Evolutionary conservation across 2,329 filamentous ascomycete species (phyloP).

Genomic region (Ustulina deusta): DNA sequence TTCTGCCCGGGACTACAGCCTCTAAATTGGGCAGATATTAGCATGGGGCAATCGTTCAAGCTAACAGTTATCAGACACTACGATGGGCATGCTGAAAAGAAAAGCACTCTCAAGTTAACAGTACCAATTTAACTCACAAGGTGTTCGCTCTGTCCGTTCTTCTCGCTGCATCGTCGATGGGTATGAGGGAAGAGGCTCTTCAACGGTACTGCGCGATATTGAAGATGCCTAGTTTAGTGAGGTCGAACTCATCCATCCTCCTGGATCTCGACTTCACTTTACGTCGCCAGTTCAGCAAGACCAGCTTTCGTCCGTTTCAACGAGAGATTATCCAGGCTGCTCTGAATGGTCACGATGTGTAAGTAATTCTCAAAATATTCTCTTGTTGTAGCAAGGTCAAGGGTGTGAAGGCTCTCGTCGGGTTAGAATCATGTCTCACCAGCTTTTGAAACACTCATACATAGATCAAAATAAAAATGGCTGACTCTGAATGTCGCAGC

Average conservation of each 20-base stretch:
- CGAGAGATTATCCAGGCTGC: constrained; percentile 88
- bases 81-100: not conserved
- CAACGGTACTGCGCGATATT: not conserved
- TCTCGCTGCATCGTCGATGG: not conserved
- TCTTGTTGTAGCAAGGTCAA: not conserved
- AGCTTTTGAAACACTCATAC: constrained; percentile 1
- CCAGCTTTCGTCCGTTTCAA: constrained; percentile 76
- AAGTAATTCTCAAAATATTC: not conserved
- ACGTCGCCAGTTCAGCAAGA: constrained; percentile 73
- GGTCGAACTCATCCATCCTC: constrained; percentile 50
- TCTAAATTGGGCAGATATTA: not conserved
- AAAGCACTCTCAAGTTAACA: not conserved
- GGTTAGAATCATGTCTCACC: not conserved
- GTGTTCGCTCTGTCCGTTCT: not conserved
- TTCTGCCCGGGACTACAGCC: not conserved
- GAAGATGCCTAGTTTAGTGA: constrained; percentile 49
- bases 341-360: constrained; percentile 84
- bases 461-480: not conserved
- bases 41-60: not conserved
- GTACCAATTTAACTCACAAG: not conserved
- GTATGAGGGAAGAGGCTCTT: constrained; percentile 6
- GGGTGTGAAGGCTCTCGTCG: not conserved
- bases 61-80: not conserved
- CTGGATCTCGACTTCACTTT: constrained; percentile 74
- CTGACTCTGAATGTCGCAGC: constrained; percentile 15